A percentile compares a stretch with the other conserved stretches of the same genome.
phyloP scores from a whole-genome alignment of 345 rosid species.

The Turritis glabra region DNA sequence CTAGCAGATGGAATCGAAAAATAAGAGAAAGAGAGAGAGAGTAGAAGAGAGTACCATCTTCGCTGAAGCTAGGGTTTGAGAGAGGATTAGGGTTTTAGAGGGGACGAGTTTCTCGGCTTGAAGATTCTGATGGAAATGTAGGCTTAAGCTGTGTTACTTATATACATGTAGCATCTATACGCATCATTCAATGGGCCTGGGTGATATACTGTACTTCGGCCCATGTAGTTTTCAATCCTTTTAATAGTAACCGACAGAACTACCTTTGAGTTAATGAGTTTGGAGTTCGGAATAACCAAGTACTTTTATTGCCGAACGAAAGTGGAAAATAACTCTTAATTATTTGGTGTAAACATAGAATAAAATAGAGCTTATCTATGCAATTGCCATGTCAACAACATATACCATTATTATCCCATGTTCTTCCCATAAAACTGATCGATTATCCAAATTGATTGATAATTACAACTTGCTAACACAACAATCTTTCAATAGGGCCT shows the following conservation, averaged over 20 bases:
- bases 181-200: conserved; percentile 2
- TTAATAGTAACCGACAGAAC: background rate
- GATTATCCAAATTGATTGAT: background rate
- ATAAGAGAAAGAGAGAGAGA: background rate
- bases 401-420: background rate
- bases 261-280: no score
- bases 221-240: background rate
- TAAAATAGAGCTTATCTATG: no score
- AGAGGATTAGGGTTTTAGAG: conserved; percentile 35
- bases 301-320: no score
- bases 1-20: background rate
- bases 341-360: no score
- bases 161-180: background rate
- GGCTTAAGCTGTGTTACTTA: background rate
- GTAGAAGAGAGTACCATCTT: conserved; percentile 26
- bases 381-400: no score
- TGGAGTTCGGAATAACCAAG: no score
- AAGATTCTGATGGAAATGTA: background rate
- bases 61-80: conserved; percentile 13
- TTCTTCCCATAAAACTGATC: background rate
- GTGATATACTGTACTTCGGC: background rate
- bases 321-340: no score
- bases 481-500: background rate
- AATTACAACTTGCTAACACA: no score
- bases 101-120: conserved; percentile 11